Conservation (phyloP, 208 protist species). For the Leishmania tarentolae region DNA sequence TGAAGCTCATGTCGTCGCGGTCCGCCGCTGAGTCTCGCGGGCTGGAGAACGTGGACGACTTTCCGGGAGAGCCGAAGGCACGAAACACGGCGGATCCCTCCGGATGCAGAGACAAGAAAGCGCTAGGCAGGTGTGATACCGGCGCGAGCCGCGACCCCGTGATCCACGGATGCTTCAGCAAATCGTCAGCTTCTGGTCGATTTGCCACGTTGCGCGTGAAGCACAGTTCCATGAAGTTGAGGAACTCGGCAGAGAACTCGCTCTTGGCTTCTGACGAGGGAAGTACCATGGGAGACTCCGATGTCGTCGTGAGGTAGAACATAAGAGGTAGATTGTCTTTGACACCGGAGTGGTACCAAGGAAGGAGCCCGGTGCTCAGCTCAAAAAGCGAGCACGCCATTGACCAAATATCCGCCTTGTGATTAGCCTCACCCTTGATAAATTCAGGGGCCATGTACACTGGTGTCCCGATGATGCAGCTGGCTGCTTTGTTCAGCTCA, state of each 20-base stretch:
- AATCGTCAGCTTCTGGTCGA: conserved; percentile 70
- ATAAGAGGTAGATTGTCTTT: conserved; percentile 83
- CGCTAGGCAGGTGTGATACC: conserved; percentile 12
- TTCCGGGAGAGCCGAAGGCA: conserved; percentile 22
- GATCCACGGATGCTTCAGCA: conserved; percentile 88
- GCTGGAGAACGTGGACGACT: conserved; percentile 38
- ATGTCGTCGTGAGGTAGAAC: conserved; percentile 90
- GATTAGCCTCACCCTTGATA: conserved; percentile 81
- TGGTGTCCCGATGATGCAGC: conserved; percentile 89
- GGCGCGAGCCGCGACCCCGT: conserved; percentile 35
- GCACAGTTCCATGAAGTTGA: conserved; percentile 87
- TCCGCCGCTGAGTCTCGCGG: conserved; percentile 37
- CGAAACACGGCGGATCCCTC: conserved; percentile 18
- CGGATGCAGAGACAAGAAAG: conserved; percentile 26
- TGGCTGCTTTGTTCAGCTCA: conserved; percentile 81
- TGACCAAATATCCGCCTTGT: conserved; percentile 91
- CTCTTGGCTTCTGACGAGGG: conserved; percentile 39
- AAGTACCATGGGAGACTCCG: conserved; percentile 74
- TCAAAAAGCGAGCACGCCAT: conserved; percentile 91
- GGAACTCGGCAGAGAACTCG: conserved; percentile 80
- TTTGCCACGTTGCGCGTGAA: conserved; percentile 73
- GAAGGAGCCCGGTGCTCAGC: conserved; percentile 73
- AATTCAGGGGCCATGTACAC: conserved; percentile 92
- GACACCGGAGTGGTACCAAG: conserved; percentile 87
- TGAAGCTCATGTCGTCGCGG: conserved; percentile 36